Conservation (phyloP, 441 rosid species). For the Pelargonium cotyledonis region DNA sequence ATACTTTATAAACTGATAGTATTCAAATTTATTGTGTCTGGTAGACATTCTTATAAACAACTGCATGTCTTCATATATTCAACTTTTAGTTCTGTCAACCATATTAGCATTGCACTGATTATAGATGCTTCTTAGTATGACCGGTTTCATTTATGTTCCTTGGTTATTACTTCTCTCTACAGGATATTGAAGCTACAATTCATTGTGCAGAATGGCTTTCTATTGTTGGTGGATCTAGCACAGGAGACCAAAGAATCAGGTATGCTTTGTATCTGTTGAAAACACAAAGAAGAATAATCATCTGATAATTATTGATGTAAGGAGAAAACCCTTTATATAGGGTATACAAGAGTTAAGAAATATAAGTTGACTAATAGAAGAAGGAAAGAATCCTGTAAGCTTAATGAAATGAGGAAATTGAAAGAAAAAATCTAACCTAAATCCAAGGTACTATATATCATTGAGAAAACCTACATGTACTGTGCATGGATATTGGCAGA, state of each 20-base stretch:
- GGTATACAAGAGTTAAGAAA: too few relatives aligned
- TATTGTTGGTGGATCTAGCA: conserved; percentile 97
- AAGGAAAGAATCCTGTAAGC: too few relatives aligned
- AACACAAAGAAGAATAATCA: too few relatives aligned
- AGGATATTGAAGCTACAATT: conserved; percentile 99
- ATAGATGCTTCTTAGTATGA: conserved; percentile 19
- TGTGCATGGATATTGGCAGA: too few relatives aligned
- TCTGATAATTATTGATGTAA: too few relatives aligned
- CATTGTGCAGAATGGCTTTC: conserved; percentile 99
- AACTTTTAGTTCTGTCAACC: not conserved
- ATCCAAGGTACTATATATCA: too few relatives aligned
- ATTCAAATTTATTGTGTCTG: not conserved
- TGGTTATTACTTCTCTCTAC: conserved; percentile 34
- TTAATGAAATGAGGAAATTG: too few relatives aligned
- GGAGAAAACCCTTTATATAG: too few relatives aligned
- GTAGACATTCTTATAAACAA: not conserved
- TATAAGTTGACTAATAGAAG: too few relatives aligned
- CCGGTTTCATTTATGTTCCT: conserved; percentile 22
- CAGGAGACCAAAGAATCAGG: conserved; percentile 97
- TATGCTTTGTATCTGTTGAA: conserved; percentile 32
- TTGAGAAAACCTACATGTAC: too few relatives aligned
- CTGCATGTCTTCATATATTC: not conserved
- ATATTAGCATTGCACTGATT: conserved; percentile 9
- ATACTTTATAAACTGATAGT: not conserved
- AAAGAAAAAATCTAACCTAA: too few relatives aligned